Percentiles rank a stretch among this genome's conserved stretches.
Evolutionary conservation across 768 basidiomycete species (phyloP).

Genomic region (Tremella mesenterica): DNA sequence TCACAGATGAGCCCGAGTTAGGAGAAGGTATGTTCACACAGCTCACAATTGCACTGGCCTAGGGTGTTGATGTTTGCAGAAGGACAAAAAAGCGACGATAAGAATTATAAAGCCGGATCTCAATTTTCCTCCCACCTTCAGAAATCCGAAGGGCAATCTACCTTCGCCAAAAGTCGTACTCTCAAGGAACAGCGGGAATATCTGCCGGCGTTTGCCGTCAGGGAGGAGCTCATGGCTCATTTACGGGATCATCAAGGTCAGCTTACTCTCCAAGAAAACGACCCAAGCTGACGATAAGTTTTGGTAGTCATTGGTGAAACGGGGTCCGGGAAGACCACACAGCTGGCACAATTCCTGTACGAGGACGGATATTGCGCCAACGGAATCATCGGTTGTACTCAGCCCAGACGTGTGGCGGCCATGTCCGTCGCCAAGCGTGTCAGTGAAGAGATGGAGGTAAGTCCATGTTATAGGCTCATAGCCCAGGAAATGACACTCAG

Average conservation of each 20-base stretch:
- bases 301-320: constrained; percentile 97
- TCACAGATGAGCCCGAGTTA: constrained; percentile 86
- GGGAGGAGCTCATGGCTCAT: constrained; percentile 79
- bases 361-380: constrained; percentile 89
- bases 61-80: constrained; percentile 20
- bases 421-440: constrained; percentile 99
- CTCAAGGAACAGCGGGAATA: constrained; percentile 94
- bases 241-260: constrained; percentile 91
- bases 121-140: constrained; percentile 96
- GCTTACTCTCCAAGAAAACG: constrained; percentile 4
- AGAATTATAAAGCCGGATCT: constrained; percentile 79
- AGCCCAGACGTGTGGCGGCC: constrained; percentile 95
- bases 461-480: constrained; percentile 24
- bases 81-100: constrained; percentile 47
- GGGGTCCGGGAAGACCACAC: constrained; percentile 98
- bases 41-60: background rate
- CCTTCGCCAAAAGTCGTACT: constrained; percentile 70
- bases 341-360: constrained; percentile 86
- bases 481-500: constrained; percentile 42
- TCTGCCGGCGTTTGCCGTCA: constrained; percentile 91
- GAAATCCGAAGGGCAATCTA: constrained; percentile 57
- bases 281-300: constrained; percentile 50
- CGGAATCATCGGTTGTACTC: constrained; percentile 92
- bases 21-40: constrained; percentile 72
- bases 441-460: constrained; percentile 95